Base-by-base conservation (phyloP, 108 stramenopile genomes). In the Skeletonema tropicum region DNA sequence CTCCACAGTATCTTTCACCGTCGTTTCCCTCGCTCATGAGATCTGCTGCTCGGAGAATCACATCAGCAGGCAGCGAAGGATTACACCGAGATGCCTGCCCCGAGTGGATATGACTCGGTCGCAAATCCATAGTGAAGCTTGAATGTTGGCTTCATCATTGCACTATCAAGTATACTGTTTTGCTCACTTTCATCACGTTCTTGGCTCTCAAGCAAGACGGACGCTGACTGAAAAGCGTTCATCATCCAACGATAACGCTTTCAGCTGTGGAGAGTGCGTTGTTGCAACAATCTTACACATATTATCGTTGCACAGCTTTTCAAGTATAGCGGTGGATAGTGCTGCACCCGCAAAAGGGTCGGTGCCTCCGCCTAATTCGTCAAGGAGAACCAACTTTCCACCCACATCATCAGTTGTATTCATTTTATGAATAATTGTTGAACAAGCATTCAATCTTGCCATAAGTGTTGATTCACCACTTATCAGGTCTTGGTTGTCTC, bases 321-420 rank as follows among this genome's bases (percentile, higher is more conserved):
- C 93, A 38, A 94, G 32, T 19, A 94, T 73, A n/a, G 91, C 82
- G 72, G 88, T 89, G 15, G 89, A 83, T 59, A 94, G 82, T 11
- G 90, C 89, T 41, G 88, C 85, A 3, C 91, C 91, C 12, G 91
- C 88, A 35, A 73, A 73, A 1, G 88, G 89, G 57, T 94, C 93
- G 3, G 93, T 94, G 1, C 93, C 93, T 23, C 87, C 85, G 9
- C 93, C 93, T 2, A 94, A 67, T 61, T 94, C 93, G 68, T 94
- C 93, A 23, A 94, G 66, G 7, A 94, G 72, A 4, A 91, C 68
- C 12, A 94, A 78, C 31, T 52, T 74, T 29, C 32, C 64, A 46
- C 3, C 61, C 31, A 64, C 63, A 5, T 26, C 32, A 32, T 35
- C 31, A 30, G 45, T 45, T 31, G 15, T 52, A 19, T 25, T 11